Conservation (phyloP, 139 green algal species). For the Chlamydomonas sp. region DNA sequence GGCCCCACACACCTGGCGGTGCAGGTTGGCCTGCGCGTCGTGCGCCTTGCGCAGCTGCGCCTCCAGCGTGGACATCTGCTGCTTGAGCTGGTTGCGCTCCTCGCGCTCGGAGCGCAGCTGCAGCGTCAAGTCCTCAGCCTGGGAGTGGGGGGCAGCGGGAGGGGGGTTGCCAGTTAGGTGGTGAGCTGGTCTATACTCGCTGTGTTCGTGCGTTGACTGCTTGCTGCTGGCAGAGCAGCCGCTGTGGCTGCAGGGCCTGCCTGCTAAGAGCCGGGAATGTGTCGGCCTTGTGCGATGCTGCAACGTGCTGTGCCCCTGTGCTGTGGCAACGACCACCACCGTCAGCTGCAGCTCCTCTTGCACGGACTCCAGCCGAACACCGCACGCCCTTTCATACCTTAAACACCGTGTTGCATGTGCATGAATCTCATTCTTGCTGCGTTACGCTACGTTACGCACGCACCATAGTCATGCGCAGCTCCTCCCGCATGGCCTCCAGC, state of each 20-base stretch:
- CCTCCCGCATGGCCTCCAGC: slow-evolving; percentile 30
- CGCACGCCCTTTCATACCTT: too few species aligned
- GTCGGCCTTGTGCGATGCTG: too few species aligned
- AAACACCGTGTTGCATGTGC: too few species aligned
- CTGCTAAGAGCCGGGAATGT: too few species aligned
- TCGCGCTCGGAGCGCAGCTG: slow-evolving; percentile 36
- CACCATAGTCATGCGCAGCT: slow-evolving; percentile 44
- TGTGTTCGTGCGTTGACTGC: too few species aligned
- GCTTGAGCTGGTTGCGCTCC: slow-evolving; percentile 27
- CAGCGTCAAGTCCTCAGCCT: slow-evolving; percentile 44
- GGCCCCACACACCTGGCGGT: neutral
- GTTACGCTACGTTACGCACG: neutral
- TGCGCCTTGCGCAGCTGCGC: slow-evolving; percentile 15
- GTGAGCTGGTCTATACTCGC: neutral
- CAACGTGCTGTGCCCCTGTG: too few species aligned
- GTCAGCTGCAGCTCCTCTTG: too few species aligned
- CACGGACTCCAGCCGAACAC: too few species aligned
- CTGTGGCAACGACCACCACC: too few species aligned
- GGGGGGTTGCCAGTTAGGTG: too few species aligned
- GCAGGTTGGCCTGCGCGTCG: neutral
- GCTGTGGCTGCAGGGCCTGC: too few species aligned
- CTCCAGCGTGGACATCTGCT: slow-evolving; percentile 25
- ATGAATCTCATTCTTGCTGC: neutral
- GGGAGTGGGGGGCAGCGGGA: neutral
- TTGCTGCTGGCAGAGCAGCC: too few species aligned